Base-by-base conservation (phyloP, 2,329 filamentous ascomycete genomes). In the Curvularia sp. region DNA sequence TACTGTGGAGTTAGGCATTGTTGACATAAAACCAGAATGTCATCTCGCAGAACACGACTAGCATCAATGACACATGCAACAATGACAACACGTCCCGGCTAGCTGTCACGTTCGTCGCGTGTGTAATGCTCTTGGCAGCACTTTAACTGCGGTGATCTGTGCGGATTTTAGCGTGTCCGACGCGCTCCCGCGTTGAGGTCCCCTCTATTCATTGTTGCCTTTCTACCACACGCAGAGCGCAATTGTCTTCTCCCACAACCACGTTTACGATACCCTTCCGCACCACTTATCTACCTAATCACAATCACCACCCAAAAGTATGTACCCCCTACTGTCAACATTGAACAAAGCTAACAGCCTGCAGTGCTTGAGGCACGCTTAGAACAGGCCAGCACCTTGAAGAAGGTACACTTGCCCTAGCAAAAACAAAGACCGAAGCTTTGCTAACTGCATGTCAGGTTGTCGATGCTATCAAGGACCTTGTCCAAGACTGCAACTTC, bases 401-500 rank as follows among this genome's bases (percentile, higher is more conserved):
- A 99, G 86, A 97, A 95, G 90, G 93, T 94, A 61, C 33, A 53
- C 18, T 46, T 47, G 39, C 33, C 24, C 15, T 9, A 5, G 15
- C 42, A 18, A 18, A 31, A 38, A 38, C 24, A 38, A 15, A 33
- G 22, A 24, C 30, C 43, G 1, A 30, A 13, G 22, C 33, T 15
- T 26, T 30, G 51, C 43, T 61, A 30, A 68, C 76, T 56, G 65
- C 54, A 44, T 20, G 49, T 18, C 68, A 97, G 93, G 92, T 98
- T 64, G 93, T 99, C 74, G 96, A 99, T 78, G 92, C 96, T 72
- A 97, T 99, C 88, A 98, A 97, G 82, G 95, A 99, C 75, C 88
- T 99, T 51, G 95, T 99, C 53, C 95, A 98, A 81, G 95, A 99
- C 83, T 99, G 95, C 89, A 99, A 99, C 83, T 99, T 99, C 83